Percentiles rank a stretch among this genome's conserved stretches.
phyloP scores from a whole-genome alignment of 129 eudicot genomes.

The Deinandra increscens region DNA sequence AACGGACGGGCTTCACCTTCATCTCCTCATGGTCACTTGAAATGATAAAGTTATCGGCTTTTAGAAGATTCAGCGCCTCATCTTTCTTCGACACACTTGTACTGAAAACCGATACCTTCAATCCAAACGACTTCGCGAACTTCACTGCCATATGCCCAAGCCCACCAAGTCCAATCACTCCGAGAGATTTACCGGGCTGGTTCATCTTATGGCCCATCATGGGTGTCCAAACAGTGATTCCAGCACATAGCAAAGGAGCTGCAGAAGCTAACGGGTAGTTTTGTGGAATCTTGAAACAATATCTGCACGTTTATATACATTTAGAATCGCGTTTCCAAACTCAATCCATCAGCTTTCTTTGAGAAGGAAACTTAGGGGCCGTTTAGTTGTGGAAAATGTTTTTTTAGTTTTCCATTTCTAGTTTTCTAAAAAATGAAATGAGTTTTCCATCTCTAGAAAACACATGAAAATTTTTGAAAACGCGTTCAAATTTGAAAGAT shows the following conservation, averaged over 20 bases:
- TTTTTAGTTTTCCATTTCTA: too few relatives aligned
- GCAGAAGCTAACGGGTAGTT: slow-evolving; percentile 65
- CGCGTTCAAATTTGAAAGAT: too few relatives aligned
- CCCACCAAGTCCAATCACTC: slow-evolving; percentile 94
- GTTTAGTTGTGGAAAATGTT: too few relatives aligned
- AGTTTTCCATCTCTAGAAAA: too few relatives aligned
- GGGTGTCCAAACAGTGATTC: slow-evolving; percentile 94
- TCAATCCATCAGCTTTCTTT: not conserved
- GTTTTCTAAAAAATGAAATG: too few relatives aligned
- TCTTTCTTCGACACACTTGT: slow-evolving; percentile 78
- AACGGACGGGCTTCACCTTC: slow-evolving; percentile 37
- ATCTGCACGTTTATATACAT: slow-evolving; percentile 41
- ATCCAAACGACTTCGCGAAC: slow-evolving; percentile 95
- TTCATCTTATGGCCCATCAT: slow-evolving; percentile 84
- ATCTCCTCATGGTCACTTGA: slow-evolving; percentile 70
- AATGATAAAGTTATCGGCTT: slow-evolving; percentile 70
- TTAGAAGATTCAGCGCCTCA: slow-evolving; percentile 68
- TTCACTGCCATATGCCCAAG: slow-evolving; percentile 95
- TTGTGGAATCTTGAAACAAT: slow-evolving; percentile 73
- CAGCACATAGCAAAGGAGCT: slow-evolving; percentile 94
- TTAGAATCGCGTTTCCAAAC: not conserved
- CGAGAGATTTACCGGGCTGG: slow-evolving; percentile 79
- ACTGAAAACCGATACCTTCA: slow-evolving; percentile 78
- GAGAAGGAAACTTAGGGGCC: slow-evolving; percentile 5
- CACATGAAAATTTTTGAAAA: too few relatives aligned